Percentiles rank a stretch among this genome's conserved stretches.
These are phyloP conservation scores for Volvox reticuliferus DNA, from an alignment of 139 green algal species.

Conservation along the genomic window DNA sequence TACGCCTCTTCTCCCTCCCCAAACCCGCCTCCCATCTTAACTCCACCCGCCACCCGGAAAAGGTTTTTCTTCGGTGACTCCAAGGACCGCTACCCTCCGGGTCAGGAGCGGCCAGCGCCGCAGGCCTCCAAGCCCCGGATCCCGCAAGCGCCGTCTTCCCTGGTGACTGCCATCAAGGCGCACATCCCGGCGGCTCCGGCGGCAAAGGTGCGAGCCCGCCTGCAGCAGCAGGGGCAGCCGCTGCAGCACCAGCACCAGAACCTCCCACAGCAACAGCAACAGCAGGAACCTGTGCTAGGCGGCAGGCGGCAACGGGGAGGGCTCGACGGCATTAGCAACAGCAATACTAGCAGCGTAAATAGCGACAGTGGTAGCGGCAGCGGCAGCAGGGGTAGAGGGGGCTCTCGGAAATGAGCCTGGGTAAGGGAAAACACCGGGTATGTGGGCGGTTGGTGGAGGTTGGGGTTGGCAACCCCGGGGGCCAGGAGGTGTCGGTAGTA, in stretches of 20 bases:
- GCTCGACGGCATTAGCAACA: not conserved
- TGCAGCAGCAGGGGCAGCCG: not conserved
- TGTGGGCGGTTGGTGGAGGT: not conserved
- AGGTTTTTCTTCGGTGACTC: constrained; percentile 49
- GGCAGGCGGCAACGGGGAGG: not conserved
- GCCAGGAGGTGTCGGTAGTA: too few relatives aligned
- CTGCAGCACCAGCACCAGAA: not conserved
- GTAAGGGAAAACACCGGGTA: too few relatives aligned
- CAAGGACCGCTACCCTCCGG: constrained; percentile 37
- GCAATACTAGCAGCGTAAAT: not conserved
- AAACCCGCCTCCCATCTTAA: not conserved
- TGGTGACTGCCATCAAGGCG: not conserved
- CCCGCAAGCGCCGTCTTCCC: not conserved
- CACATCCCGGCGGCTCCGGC: constrained; percentile 39
- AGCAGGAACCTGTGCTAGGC: constrained; percentile 29
- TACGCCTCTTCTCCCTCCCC: not conserved
- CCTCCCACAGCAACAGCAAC: not conserved
- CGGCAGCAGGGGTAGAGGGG: not conserved
- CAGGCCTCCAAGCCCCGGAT: not conserved
- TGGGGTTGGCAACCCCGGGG: too few relatives aligned
- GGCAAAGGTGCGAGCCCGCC: not conserved
- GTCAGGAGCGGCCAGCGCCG: not conserved
- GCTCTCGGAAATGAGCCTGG: not conserved
- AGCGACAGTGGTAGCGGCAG: not conserved
- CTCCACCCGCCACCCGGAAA: not conserved